Evolutionary conservation across 108 stramenopile species (phyloP).

Genomic region (Stephanodiscus minutulus): DNA sequence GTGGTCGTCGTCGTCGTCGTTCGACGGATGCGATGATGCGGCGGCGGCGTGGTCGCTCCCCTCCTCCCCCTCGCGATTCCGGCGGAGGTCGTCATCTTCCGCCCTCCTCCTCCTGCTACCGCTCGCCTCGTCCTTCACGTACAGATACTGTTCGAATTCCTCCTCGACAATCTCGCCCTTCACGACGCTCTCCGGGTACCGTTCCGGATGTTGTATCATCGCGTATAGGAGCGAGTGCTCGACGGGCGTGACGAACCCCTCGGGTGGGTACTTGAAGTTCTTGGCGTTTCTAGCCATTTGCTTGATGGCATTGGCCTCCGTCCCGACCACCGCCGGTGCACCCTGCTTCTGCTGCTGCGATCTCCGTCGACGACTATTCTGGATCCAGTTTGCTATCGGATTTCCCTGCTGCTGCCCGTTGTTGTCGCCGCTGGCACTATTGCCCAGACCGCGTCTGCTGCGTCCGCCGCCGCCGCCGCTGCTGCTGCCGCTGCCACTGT

Average conservation of each 20-base stretch:
- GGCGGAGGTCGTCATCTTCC: not conserved
- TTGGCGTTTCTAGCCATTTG: constrained; percentile 27
- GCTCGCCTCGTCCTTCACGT: constrained; percentile 23
- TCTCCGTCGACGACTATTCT: constrained; percentile 17
- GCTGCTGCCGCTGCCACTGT: constrained; percentile 3
- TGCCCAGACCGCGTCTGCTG: not conserved
- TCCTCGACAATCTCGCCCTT: constrained; percentile 58
- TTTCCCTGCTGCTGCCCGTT: constrained; percentile 12
- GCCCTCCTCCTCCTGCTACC: not conserved
- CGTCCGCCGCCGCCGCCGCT: constrained; percentile 1
- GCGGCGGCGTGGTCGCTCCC: too few species aligned
- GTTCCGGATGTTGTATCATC: constrained; percentile 56
- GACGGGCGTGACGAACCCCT: constrained; percentile 59
- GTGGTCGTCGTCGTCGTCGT: not conserved
- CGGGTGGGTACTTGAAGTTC: constrained; percentile 48
- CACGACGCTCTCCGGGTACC: constrained; percentile 55
- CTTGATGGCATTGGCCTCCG: constrained; percentile 41
- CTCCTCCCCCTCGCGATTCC: not conserved
- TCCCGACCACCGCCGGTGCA: constrained; percentile 28
- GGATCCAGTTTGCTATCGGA: constrained; percentile 41
- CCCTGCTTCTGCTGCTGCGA: not conserved
- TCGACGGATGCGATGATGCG: not conserved
- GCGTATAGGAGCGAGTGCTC: constrained; percentile 56
- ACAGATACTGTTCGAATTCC: constrained; percentile 57
- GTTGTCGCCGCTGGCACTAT: constrained; percentile 3